Conservation (phyloP, 2,329 filamentous ascomycete genomes). For the Chaetomium globosum region DNA sequence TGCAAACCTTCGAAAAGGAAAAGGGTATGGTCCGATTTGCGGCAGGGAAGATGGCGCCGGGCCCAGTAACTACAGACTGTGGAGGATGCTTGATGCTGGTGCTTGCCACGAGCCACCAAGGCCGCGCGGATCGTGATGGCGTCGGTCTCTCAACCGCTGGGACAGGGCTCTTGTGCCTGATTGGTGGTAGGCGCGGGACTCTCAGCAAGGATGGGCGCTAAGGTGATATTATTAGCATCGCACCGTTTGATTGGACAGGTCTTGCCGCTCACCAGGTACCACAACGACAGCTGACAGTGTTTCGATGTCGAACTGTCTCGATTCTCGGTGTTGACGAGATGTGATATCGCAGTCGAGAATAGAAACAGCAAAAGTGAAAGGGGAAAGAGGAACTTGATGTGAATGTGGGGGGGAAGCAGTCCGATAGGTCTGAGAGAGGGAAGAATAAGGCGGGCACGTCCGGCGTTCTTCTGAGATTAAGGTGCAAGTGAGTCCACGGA, state of each 20-base stretch:
- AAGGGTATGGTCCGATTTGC: conserved; percentile 24
- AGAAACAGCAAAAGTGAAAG: conserved; percentile 1
- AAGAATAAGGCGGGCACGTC: not conserved
- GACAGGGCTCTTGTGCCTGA: conserved; percentile 26
- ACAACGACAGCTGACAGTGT: conserved; percentile 20
- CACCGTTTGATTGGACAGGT: conserved; percentile 36
- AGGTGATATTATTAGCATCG: conserved; percentile 40
- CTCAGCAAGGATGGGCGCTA: conserved; percentile 37
- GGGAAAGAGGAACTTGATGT: not conserved
- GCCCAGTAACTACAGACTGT: conserved; percentile 17
- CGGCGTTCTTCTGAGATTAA: not conserved
- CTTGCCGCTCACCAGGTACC: conserved; percentile 34
- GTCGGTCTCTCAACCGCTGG: conserved; percentile 36
- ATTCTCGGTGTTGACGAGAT: conserved; percentile 8
- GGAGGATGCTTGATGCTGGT: conserved; percentile 17
- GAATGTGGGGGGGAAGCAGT: not conserved
- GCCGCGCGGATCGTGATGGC: conserved; percentile 32
- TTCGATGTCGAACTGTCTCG: conserved; percentile 13
- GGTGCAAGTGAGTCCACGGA: conserved; percentile 19
- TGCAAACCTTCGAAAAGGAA: conserved; percentile 9
- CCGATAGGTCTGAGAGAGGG: not conserved
- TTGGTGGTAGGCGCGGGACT: conserved; percentile 32
- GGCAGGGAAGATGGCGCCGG: conserved; percentile 17
- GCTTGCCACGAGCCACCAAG: conserved; percentile 25
- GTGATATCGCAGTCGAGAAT: conserved; percentile 24